Conservation (phyloP, 1,284 basidiomycete species). For the Leccinum variabile region DNA sequence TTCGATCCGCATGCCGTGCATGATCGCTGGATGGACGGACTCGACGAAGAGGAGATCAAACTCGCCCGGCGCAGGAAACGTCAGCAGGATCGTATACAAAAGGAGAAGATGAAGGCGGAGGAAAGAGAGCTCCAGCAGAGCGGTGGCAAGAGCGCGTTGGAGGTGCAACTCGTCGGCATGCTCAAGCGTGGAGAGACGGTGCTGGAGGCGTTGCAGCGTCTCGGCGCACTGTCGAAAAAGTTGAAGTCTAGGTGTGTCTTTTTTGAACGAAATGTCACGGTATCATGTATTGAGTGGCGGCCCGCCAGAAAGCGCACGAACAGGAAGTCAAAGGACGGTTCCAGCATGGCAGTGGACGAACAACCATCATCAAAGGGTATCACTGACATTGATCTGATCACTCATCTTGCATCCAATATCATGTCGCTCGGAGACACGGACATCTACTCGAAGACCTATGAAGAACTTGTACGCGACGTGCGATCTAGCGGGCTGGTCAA, state of each 20-base stretch:
- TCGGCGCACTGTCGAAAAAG: constrained; percentile 77
- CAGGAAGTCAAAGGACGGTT: constrained; percentile 37
- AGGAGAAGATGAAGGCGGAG: constrained; percentile 71
- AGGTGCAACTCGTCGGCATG: constrained; percentile 67
- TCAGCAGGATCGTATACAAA: constrained; percentile 67
- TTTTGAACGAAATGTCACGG: background rate
- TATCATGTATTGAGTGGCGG: constrained; percentile 6
- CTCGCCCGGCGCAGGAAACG: constrained; percentile 72
- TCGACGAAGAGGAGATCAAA: constrained; percentile 87
- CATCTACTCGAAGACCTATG: constrained; percentile 81
- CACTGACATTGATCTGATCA: constrained; percentile 72
- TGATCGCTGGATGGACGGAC: constrained; percentile 92
- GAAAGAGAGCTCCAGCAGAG: constrained; percentile 63
- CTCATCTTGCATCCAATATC: constrained; percentile 78
- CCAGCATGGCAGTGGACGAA: constrained; percentile 51
- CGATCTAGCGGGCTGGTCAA: constrained; percentile 69
- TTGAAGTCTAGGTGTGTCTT: constrained; percentile 45
- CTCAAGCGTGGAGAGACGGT: constrained; percentile 91
- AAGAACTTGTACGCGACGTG: constrained; percentile 75
- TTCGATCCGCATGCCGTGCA: constrained; percentile 91
- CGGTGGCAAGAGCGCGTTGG: constrained; percentile 67
- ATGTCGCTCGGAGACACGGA: constrained; percentile 83
- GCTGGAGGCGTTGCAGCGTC: constrained; percentile 83
- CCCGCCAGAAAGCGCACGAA: constrained; percentile 33
- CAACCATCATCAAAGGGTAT: constrained; percentile 37